phyloP scores from a whole-genome alignment of 2,329 filamentous ascomycete genomes.

The Colletotrichum tabaci region DNA sequence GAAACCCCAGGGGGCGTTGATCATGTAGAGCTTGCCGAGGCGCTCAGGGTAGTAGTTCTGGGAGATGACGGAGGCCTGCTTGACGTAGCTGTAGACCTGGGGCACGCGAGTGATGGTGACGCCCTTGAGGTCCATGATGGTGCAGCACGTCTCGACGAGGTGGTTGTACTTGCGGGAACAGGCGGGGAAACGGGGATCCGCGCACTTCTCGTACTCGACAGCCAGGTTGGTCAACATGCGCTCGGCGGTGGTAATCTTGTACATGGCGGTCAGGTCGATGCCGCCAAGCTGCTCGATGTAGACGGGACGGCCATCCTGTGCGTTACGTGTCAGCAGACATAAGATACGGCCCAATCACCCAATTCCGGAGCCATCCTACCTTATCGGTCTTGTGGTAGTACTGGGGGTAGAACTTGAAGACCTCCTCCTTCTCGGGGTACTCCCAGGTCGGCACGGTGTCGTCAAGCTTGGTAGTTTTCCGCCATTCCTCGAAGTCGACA shows the following conservation, averaged over 20 bases:
- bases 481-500: constrained; percentile 90
- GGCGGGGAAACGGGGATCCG: constrained; percentile 92
- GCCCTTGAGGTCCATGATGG: constrained; percentile 97
- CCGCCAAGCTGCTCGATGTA: constrained; percentile 98
- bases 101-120: constrained; percentile 86
- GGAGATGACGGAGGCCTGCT: constrained; percentile 87
- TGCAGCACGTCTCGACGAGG: constrained; percentile 97
- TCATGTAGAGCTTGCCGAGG: constrained; percentile 94
- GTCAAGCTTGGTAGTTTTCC: constrained; percentile 88
- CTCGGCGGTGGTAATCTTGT: constrained; percentile 92
- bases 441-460: constrained; percentile 85
- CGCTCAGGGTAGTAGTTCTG: constrained; percentile 99
- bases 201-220: constrained; percentile 96
- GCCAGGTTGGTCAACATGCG: constrained; percentile 98
- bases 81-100: constrained; percentile 90
- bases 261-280: constrained; percentile 90
- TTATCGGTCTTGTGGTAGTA: constrained; percentile 99
- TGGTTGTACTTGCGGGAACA: constrained; percentile 93
- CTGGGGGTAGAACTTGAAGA: constrained; percentile 95
- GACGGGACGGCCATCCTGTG: constrained; percentile 91
- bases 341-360: too few relatives aligned
- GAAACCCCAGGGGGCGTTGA: constrained; percentile 99
- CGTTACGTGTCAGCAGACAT: constrained; percentile 26
- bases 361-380: constrained; percentile 56
- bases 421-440: constrained; percentile 86